Conservation (phyloP, 73 alveolate species). For the Stentor roeselii region DNA sequence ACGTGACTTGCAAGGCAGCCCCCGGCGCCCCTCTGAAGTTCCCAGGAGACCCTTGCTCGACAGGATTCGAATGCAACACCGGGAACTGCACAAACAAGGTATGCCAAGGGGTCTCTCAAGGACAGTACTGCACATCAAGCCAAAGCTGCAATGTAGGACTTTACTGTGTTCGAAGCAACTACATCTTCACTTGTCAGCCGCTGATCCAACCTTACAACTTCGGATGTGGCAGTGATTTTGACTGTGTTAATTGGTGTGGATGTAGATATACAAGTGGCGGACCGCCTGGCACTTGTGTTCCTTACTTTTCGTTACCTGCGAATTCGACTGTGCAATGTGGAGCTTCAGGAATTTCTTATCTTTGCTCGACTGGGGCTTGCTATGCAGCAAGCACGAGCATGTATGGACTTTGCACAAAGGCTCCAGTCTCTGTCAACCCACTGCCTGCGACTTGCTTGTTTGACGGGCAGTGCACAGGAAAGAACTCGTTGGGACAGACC, state of each 20-base stretch:
- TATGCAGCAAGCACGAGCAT: background rate
- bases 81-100: background rate
- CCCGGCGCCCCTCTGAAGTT: background rate
- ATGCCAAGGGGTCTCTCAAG: constrained; percentile 12
- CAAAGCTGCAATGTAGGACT: background rate
- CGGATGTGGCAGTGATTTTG: background rate
- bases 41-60: background rate
- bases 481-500: background rate
- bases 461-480: constrained; percentile 2
- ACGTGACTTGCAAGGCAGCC: constrained; percentile 3
- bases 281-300: background rate
- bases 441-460: background rate
- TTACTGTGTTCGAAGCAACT: background rate
- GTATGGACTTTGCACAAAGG: background rate
- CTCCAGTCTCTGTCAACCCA: background rate
- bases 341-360: background rate
- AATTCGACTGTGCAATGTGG: background rate
- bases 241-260: constrained; percentile 1
- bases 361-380: constrained; percentile 9
- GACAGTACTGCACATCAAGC: background rate
- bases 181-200: background rate
- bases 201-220: background rate
- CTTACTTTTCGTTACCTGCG: background rate
- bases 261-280: background rate
- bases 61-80: background rate